A percentile compares a stretch with the other conserved stretches of the same genome.
Conservation (phyloP, 805 yeast genomes). For the Starmerella khaoyaiensis region DNA sequence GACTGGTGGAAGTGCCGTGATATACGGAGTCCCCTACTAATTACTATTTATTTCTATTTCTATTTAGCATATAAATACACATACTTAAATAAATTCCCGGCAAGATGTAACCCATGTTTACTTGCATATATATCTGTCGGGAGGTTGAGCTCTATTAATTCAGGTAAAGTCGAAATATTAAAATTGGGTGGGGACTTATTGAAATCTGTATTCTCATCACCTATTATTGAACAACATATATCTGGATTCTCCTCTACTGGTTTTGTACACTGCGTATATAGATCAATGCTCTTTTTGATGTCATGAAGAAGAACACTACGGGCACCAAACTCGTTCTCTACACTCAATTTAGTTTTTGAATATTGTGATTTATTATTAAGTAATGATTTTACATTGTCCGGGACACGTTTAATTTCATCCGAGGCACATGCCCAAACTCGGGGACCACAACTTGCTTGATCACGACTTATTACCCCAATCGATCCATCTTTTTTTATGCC, state of each 20-base stretch:
- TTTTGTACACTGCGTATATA: neutral
- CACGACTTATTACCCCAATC: slow-evolving; percentile 12
- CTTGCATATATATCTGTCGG: slow-evolving; percentile 6
- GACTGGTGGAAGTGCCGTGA: slow-evolving; percentile 87
- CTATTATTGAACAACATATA: neutral
- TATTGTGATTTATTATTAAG: neutral
- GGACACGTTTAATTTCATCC: neutral
- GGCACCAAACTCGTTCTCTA: slow-evolving; percentile 2
- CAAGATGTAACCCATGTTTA: slow-evolving; percentile 11
- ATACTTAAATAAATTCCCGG: slow-evolving; percentile 12
- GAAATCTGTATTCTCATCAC: neutral
- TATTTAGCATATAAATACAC: slow-evolving; percentile 1
- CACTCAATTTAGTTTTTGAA: neutral
- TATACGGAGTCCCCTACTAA: slow-evolving; percentile 68
- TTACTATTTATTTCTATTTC: neutral
- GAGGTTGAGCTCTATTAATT: slow-evolving; percentile 3
- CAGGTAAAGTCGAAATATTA: slow-evolving; percentile 1
- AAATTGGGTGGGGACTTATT: neutral
- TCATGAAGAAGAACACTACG: slow-evolving; percentile 5
- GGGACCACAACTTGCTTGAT: slow-evolving; percentile 3
- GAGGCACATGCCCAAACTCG: slow-evolving; percentile 9
- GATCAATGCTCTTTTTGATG: neutral
- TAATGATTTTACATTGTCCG: slow-evolving; percentile 2
- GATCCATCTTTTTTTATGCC: slow-evolving; percentile 19
- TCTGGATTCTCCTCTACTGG: neutral